phyloP scores from a whole-genome alignment of 257 asterid genomes.

The Vinca minor region DNA sequence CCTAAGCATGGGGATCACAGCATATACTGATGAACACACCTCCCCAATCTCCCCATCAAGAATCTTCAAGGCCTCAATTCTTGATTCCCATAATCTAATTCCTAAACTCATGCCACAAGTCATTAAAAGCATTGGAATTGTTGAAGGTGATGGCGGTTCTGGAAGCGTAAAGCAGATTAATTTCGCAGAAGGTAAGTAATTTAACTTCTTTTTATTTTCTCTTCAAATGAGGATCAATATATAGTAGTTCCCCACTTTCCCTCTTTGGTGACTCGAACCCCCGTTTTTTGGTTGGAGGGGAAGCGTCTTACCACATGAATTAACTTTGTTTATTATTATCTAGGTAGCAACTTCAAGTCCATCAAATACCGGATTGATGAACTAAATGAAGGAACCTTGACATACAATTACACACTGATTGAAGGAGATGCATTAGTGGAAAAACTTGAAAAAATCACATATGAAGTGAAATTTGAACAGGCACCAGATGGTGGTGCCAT shows the following conservation, averaged over 20 bases:
- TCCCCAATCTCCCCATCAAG: constrained; percentile 22
- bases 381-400: constrained; percentile 13
- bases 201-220: too few relatives aligned
- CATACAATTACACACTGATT: constrained; percentile 23
- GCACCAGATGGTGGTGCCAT: constrained; percentile 23
- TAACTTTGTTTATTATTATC: not conserved
- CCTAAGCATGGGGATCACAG: constrained; percentile 19
- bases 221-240: too few relatives aligned
- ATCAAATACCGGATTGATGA: constrained; percentile 22
- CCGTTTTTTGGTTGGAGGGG: too few relatives aligned
- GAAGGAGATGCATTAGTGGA: constrained; percentile 25
- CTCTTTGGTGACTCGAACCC: too few relatives aligned
- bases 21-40: constrained; percentile 12
- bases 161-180: constrained; percentile 22
- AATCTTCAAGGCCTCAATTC: constrained; percentile 25
- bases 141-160: constrained; percentile 23
- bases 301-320: too few relatives aligned
- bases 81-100: constrained; percentile 24
- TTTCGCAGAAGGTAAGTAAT: constrained; percentile 18
- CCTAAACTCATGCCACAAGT: constrained; percentile 27
- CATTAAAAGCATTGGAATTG: constrained; percentile 17
- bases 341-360: constrained; percentile 20
- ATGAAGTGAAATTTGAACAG: constrained; percentile 19
- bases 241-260: too few relatives aligned
- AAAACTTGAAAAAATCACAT: constrained; percentile 20